Conservation (phyloP, 139 green algal species). For the Chlorella sorokiniana region DNA sequence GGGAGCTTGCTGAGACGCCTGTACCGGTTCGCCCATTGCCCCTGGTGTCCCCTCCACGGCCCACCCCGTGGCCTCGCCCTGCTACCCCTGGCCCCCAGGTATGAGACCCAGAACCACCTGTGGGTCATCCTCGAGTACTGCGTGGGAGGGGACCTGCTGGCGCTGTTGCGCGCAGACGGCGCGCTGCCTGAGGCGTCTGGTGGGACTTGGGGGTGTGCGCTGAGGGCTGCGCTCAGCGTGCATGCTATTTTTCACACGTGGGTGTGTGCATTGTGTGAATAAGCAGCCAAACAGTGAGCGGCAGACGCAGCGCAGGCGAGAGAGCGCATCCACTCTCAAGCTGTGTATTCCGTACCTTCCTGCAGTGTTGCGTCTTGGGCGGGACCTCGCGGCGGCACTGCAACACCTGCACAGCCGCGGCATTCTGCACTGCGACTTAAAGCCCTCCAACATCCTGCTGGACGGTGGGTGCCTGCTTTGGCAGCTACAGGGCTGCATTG, state of each 20-base stretch:
- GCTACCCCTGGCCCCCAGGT: background rate
- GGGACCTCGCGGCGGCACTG: conserved; percentile 75
- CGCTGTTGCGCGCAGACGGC: conserved; percentile 83
- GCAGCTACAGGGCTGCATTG: background rate
- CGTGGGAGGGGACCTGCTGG: conserved; percentile 91
- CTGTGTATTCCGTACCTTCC: background rate
- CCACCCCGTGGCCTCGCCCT: no score
- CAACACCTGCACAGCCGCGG: conserved; percentile 82
- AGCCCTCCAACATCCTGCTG: conserved; percentile 93
- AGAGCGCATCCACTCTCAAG: no score
- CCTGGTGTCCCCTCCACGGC: background rate
- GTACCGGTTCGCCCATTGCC: background rate
- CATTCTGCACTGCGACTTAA: conserved; percentile 90
- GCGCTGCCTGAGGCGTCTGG: conserved; percentile 75
- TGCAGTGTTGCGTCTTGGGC: conserved; percentile 85
- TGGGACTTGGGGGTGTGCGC: background rate
- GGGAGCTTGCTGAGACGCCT: background rate
- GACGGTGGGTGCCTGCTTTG: conserved; percentile 49
- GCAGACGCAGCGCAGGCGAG: no score
- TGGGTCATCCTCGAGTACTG: conserved; percentile 99
- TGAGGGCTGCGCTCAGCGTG: background rate
- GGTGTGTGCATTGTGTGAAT: background rate
- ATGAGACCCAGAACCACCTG: conserved; percentile 33
- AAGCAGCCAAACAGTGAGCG: no score
- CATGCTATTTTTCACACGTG: no score